phyloP scores from a whole-genome alignment of 179 eudicot species.

The Beta macrorhiza region DNA sequence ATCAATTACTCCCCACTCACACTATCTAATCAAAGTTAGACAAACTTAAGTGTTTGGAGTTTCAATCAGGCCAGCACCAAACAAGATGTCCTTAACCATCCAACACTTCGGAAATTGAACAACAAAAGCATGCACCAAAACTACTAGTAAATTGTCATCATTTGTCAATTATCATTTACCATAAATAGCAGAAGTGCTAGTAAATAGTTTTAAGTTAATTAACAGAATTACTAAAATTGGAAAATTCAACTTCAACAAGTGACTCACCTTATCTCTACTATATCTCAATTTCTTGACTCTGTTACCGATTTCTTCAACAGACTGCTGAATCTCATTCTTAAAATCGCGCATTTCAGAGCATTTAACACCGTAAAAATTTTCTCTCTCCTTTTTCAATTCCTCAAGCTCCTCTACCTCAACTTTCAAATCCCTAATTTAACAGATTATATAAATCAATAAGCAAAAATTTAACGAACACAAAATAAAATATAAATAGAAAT shows the following conservation, averaged over 20 bases:
- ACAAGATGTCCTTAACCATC: neutral
- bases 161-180: no score
- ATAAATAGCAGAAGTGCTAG: no score
- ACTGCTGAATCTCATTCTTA: slow-evolving; percentile 28
- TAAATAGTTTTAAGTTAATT: no score
- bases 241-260: neutral
- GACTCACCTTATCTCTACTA: slow-evolving; percentile 36
- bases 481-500: neutral
- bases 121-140: no score
- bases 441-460: no score
- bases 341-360: slow-evolving; percentile 40
- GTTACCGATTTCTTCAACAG: slow-evolving; percentile 26
- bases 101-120: neutral
- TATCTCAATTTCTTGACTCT: slow-evolving; percentile 37
- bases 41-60: neutral
- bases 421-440: slow-evolving; percentile 36
- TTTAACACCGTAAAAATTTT: slow-evolving; percentile 22
- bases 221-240: no score
- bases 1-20: neutral
- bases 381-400: slow-evolving; percentile 41
- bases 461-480: no score
- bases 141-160: no score
- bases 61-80: neutral
- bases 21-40: neutral
- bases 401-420: slow-evolving; percentile 45